Conservation (phyloP, 108 stramenopile species). For the Pseudonitzschia delicatissima region DNA sequence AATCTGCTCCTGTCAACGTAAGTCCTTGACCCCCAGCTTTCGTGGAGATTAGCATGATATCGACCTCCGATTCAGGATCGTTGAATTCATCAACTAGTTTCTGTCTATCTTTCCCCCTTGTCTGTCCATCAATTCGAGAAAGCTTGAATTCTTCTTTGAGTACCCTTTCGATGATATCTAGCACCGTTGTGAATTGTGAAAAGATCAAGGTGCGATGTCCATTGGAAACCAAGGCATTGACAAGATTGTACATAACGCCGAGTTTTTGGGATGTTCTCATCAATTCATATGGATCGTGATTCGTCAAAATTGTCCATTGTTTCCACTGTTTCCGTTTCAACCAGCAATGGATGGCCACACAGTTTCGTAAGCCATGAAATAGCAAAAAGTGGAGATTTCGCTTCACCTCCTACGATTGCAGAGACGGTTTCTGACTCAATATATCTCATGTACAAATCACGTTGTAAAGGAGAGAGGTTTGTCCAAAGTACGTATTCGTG, state of each 20-base stretch:
- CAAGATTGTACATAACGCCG: slow-evolving; percentile 57
- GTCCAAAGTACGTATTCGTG: slow-evolving; percentile 92
- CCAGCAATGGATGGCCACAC: slow-evolving; percentile 73
- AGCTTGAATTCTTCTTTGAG: slow-evolving; percentile 24
- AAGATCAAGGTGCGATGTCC: slow-evolving; percentile 90
- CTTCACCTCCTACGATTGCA: slow-evolving; percentile 40
- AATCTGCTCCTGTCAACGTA: slow-evolving; percentile 82
- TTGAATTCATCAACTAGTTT: slow-evolving; percentile 91
- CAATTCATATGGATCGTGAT: slow-evolving; percentile 6
- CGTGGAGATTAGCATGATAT: slow-evolving; percentile 74
- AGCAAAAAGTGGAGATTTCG: slow-evolving; percentile 54
- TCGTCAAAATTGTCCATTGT: slow-evolving; percentile 15
- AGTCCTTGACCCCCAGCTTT: slow-evolving; percentile 90
- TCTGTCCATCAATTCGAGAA: slow-evolving; percentile 89
- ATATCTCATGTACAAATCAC: slow-evolving; percentile 74
- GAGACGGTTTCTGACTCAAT: slow-evolving; percentile 57
- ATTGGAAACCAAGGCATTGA: slow-evolving; percentile 48
- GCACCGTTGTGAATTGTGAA: slow-evolving; percentile 90
- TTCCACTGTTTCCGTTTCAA: slow-evolving; percentile 28
- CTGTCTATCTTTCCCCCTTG: slow-evolving; percentile 83
- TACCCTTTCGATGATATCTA: slow-evolving; percentile 81
- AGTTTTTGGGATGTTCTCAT: slow-evolving; percentile 70
- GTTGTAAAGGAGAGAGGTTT: slow-evolving; percentile 76
- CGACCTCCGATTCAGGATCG: slow-evolving; percentile 42
- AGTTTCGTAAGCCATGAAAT: slow-evolving; percentile 77